Base-by-base conservation (phyloP, 371 early-diverging fungal species). In the Zancudomyces culisetae region DNA sequence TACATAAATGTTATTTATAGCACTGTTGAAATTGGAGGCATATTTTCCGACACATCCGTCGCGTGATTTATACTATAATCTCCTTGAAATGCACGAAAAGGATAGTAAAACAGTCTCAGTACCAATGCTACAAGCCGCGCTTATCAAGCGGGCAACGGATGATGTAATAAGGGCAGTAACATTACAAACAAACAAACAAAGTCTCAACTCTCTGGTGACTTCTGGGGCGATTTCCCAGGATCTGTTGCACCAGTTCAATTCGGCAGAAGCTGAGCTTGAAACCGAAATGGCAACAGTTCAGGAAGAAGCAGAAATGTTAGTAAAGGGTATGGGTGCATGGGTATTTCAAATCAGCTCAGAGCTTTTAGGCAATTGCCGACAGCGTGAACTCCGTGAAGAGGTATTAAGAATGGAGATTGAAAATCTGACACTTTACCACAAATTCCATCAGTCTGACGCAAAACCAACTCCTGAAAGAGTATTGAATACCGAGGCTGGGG, bases 161-260 rank as follows among this genome's bases (percentile, higher is more conserved):
- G 87, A 81, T 42, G 83, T 90, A 0, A 68, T 75, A 52, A 78
- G 90, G 2, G 66, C 85, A 15, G 56, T 80, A 10, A 71, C 81
- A 52, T 66, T 94, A 40, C 77, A 84, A 39, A 81, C 83, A 55
- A 88, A 91, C 63, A 88, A 87, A 61, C 80, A 77, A n/a, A 77
- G 84, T 24, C 66, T 94, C 52, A 69, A 74, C 27, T 72, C 70
- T 40, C 62, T 94, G 68, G 76, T 90, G 53, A 78, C 81, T 56
- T 70, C 75, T 18, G 95, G 95, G 3, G 77, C 84, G 8, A 75
- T 94, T 48, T 87, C 89, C 2, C 92, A 94, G 51, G 90, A 87
- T 51, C 66, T 90, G 56, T 77, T 80, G 85, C 79, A 72, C 28
- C 80, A 85, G 54, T 81, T 94, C 49, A 62, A 59, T 19, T 63